Base-by-base conservation (phyloP, 2,329 filamentous ascomycete species). In the Sclerotinia trifoliorum region DNA sequence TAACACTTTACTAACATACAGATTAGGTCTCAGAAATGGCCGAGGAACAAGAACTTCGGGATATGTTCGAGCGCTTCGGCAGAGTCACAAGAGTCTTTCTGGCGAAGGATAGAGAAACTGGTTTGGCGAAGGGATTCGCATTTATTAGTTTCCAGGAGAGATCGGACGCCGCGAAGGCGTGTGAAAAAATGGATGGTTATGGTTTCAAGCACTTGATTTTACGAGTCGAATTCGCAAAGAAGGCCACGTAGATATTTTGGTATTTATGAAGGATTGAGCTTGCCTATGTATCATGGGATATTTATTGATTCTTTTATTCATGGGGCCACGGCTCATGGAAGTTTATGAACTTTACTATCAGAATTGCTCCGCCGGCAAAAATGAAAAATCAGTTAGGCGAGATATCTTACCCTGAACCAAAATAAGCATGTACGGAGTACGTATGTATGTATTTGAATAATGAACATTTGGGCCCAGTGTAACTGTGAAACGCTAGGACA, bases 11-110 rank as follows among this genome's bases (percentile, higher is more conserved):
- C 71, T 75, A 74, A 75, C 51, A 35, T 67, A 65, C 52, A 42
- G 32, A 69, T 76, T 76, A 94, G 92, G 92, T 97, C 72, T 96
- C 92, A 80, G 95, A 99, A 81, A 91, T 98, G 85, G 95, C 95
- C 73, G 95, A 99, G 81, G 95, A 99, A 81, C 84, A 88, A 79
- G 95, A 99, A 81, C 86, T 99, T 74, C 92, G 95, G 79, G 93
- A 97, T 80, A 94, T 99, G 88, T 99, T 99, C 84, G 94, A 96
- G 84, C 89, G 95, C 75, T 97, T 95, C 80, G 95, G 95, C 78
- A 92, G 94, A 75, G 95, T 99, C 78, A 98, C 94, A 68, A 89
- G 95, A 80, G 95, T 99, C 63, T 99, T 99, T 86, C 82, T 99
- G 77, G 95, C 95, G 77, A 98, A 97, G 86, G 95, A 99, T 83